Conservation (phyloP, 768 basidiomycete genomes). For the Artomyces pyxidatus region DNA sequence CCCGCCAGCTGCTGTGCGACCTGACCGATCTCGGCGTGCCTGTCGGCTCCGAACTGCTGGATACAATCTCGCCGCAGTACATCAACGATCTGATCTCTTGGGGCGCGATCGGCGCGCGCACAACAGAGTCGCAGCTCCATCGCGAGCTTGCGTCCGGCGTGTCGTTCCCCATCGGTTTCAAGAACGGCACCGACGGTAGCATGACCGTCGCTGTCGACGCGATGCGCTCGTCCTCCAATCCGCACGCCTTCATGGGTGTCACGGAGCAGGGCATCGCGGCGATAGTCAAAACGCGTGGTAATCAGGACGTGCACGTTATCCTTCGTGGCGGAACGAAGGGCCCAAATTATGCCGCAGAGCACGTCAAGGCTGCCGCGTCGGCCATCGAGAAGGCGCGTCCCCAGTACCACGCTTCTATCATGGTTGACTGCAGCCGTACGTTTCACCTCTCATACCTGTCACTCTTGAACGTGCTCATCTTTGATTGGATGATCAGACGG, state of each 20-base stretch:
- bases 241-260: constrained; percentile 95
- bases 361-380: constrained; percentile 56
- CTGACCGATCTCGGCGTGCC: constrained; percentile 86
- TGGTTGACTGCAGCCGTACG: constrained; percentile 68
- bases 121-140: constrained; percentile 96
- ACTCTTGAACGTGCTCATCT: background rate
- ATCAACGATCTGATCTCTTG: constrained; percentile 79
- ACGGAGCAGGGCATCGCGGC: constrained; percentile 85
- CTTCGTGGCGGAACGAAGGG: constrained; percentile 89
- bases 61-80: constrained; percentile 78
- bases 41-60: constrained; percentile 90
- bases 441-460: background rate
- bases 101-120: constrained; percentile 96
- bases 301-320: constrained; percentile 85
- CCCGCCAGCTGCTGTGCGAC: constrained; percentile 85
- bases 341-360: constrained; percentile 76
- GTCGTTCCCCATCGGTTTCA: constrained; percentile 98
- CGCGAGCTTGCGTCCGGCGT: constrained; percentile 93
- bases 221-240: constrained; percentile 85
- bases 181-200: constrained; percentile 96
- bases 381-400: constrained; percentile 59
- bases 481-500: constrained; percentile 48
- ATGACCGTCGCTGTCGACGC: constrained; percentile 91
- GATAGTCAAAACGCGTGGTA: constrained; percentile 74
- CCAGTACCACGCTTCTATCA: constrained; percentile 53